These are phyloP conservation scores for Cryphonectria nitschkei DNA, from an alignment of 2,329 filamentous ascomycete genomes.

Conservation along the genomic window DNA sequence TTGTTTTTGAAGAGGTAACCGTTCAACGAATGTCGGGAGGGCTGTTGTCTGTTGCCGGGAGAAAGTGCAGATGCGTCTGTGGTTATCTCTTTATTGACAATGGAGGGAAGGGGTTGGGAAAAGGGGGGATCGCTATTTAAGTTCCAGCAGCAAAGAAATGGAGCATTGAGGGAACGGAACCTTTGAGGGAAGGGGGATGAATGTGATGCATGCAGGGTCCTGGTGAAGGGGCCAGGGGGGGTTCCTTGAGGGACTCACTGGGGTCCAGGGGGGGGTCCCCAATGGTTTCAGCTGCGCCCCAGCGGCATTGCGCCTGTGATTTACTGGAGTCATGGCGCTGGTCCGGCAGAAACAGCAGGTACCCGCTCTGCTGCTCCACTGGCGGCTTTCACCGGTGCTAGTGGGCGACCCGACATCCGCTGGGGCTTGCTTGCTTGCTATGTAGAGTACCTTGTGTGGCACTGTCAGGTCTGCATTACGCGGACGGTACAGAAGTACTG, in stretches of 20 bases:
- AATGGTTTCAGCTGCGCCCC: conserved; percentile 9
- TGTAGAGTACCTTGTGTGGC: neutral
- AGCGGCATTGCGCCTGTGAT: conserved; percentile 1
- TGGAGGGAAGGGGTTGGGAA: neutral
- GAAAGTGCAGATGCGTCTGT: neutral
- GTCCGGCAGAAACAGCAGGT: neutral
- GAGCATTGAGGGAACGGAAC: neutral
- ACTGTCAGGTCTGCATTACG: neutral
- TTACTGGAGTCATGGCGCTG: neutral
- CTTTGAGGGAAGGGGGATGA: neutral
- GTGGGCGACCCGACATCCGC: neutral
- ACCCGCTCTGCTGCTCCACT: neutral
- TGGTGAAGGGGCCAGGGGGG: neutral
- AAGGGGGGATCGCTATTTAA: conserved; percentile 8
- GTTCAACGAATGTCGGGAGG: neutral
- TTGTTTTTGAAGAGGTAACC: no score
- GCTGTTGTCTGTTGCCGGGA: neutral
- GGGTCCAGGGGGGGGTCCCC: neutral
- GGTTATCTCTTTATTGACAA: neutral
- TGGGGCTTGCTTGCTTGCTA: neutral
- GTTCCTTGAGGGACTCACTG: neutral
- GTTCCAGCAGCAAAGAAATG: conserved; percentile 4
- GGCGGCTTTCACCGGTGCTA: conserved; percentile 1
- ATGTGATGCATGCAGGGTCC: conserved; percentile 15
- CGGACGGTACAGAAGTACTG: neutral